A percentile compares a stretch with the other conserved stretches of the same genome.
These are phyloP conservation scores for Termitomyces bulborhizus DNA, from an alignment of 768 basidiomycete genomes.

Conservation along the genomic window DNA sequence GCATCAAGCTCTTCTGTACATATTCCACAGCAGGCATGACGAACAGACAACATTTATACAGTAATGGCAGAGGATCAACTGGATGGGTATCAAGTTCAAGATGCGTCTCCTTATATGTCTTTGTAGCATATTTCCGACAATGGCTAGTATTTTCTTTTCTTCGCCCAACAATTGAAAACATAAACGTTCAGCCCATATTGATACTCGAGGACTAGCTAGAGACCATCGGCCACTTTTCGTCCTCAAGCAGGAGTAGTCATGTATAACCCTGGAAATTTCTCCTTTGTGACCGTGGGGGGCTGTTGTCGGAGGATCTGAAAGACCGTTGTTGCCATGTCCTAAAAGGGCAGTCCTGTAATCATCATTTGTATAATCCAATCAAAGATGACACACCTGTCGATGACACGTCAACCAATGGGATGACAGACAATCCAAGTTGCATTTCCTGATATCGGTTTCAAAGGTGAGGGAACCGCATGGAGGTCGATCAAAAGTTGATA, in stretches of 20 bases:
- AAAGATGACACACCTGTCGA: neutral
- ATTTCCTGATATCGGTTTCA: too few species aligned
- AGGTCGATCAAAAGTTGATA: too few species aligned
- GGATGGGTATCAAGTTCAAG: neutral
- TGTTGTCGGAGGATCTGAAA: slow-evolving; percentile 26
- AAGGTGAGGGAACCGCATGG: too few species aligned
- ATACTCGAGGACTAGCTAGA: neutral
- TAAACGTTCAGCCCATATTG: neutral
- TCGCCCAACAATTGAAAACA: neutral
- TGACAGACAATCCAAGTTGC: too few species aligned
- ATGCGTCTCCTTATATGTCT: slow-evolving; percentile 9
- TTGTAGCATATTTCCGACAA: neutral
- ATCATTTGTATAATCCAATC: neutral
- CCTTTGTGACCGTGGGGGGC: neutral
- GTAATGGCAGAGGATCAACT: neutral
- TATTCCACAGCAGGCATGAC: slow-evolving; percentile 50
- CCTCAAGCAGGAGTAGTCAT: neutral
- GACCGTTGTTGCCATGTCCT: slow-evolving; percentile 22
- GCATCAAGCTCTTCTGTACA: slow-evolving; percentile 49
- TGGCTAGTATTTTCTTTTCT: neutral
- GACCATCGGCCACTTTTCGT: neutral
- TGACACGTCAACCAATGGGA: too few species aligned
- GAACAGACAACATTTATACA: neutral
- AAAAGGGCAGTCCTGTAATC: slow-evolving; percentile 14
- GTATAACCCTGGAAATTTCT: neutral